phyloP scores from a whole-genome alignment of 2,329 filamentous ascomycete species.

The Aspergillus fumigatiaffinis region DNA sequence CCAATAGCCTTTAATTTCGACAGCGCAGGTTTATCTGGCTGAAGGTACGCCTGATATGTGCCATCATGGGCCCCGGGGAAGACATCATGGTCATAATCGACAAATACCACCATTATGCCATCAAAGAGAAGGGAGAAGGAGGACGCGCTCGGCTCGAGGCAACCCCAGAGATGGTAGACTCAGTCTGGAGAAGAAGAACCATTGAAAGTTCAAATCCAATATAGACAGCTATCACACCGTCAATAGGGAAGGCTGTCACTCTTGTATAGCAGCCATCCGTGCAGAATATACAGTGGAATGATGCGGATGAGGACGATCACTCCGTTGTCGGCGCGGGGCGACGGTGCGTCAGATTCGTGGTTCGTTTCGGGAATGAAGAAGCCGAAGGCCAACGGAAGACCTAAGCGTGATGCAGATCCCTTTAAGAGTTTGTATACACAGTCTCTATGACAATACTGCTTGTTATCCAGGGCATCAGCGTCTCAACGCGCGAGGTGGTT shows the following conservation, averaged over 20 bases:
- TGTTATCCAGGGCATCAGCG: neutral
- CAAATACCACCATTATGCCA: slow-evolving; percentile 46
- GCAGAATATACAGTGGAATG: slow-evolving; percentile 21
- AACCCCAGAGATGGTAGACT: slow-evolving; percentile 9
- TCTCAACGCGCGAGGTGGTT: neutral
- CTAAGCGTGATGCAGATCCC: slow-evolving; percentile 75
- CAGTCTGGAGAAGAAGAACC: slow-evolving; percentile 5
- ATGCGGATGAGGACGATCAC: slow-evolving; percentile 21
- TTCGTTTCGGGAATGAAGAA: slow-evolving; percentile 14
- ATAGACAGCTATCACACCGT: neutral
- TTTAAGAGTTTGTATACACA: neutral
- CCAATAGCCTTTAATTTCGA: slow-evolving; percentile 15
- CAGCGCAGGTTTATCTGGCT: slow-evolving; percentile 20
- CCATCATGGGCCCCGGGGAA: slow-evolving; percentile 12
- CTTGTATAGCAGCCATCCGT: neutral
- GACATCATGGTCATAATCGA: slow-evolving; percentile 42
- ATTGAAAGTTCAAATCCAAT: slow-evolving; percentile 10
- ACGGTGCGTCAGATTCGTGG: slow-evolving; percentile 8
- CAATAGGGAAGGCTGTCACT: neutral
- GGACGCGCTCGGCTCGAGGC: slow-evolving; percentile 5
- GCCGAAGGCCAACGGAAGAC: slow-evolving; percentile 64
- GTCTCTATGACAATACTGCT: neutral
- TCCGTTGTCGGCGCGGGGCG: slow-evolving; percentile 25
- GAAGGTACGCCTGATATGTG: slow-evolving; percentile 12
- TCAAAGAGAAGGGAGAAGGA: slow-evolving; percentile 3